Evolutionary conservation across 2,329 filamentous ascomycete genomes (phyloP).

Genomic region (Trichoderma brevicompactum): DNA sequence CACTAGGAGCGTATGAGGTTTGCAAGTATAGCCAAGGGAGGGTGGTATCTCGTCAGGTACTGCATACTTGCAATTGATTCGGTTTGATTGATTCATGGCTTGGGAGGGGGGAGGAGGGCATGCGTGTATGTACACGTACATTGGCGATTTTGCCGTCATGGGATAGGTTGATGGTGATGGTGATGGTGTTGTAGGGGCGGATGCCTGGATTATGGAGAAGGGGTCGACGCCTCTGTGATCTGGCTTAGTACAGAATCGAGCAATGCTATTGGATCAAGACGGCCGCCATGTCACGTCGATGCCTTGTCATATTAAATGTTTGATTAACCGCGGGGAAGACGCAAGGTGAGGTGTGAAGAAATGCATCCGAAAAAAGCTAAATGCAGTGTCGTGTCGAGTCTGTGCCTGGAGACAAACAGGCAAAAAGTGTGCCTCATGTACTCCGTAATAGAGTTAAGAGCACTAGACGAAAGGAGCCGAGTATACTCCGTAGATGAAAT

Average conservation of each 20-base stretch:
- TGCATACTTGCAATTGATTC: background rate
- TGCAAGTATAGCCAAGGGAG: background rate
- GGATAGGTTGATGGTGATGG: slow-evolving; percentile 23
- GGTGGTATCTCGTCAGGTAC: background rate
- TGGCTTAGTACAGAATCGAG: background rate
- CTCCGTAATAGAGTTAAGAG: too few relatives aligned
- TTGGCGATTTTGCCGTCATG: background rate
- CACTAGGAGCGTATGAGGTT: background rate
- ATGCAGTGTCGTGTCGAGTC: background rate
- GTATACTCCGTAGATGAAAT: too few relatives aligned
- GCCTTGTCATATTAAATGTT: background rate
- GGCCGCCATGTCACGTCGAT: background rate
- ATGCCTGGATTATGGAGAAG: slow-evolving; percentile 21
- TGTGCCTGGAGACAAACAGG: too few relatives aligned
- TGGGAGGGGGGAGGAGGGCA: background rate
- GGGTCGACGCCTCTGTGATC: background rate
- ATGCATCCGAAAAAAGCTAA: background rate
- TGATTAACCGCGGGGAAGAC: background rate
- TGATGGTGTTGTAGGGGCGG: slow-evolving; percentile 3
- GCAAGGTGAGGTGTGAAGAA: background rate
- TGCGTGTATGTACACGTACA: background rate
- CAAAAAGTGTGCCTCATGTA: too few relatives aligned
- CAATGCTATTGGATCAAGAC: slow-evolving; percentile 9
- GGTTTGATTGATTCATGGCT: background rate
- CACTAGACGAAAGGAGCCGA: too few relatives aligned